Evolutionary conservation across 2,329 filamentous ascomycete species (phyloP), one percentile per base, ranked within the genome.

Genomic region (Curvularia sp.): DNA sequence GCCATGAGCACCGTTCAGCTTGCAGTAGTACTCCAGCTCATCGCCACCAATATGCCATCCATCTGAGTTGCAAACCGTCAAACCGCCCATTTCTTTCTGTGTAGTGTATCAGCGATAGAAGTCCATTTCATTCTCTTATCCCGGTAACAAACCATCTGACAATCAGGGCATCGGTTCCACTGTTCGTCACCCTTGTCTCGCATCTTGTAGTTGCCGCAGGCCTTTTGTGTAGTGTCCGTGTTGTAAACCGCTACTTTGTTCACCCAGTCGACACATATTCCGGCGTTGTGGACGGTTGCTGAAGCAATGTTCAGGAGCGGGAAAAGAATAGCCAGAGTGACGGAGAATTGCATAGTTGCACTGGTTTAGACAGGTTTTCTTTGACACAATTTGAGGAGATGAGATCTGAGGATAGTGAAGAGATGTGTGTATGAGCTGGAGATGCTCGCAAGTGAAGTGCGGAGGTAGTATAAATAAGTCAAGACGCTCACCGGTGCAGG

Each of bases 101-200:
- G 22, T 13, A 3, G 26, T 4, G 5, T 39, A 26, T 64, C 24
- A 62, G 57, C 22, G 15, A 41, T 22, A 4, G 9, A 13, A 24
- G 24, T 30, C 5, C 35, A 49, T 6, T 8, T 53, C 13, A 56
- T 22, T 9, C 20, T 53, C 3, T 10, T 15, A n/a, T 7, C 4
- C 31, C 28, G 35, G 22, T 20, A 15, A n/a, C 58, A 64, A 60
- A 69, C 70, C 54, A 71, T 64, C 2, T 44, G 49, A 56, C 71
- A 74, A 48, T 74, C 71, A 5, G 70, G 67, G 54, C 71, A 74
- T 2, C 50, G 51, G 49, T 73, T 66, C 70, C 70, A 73, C 20
- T 66, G 62, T 33, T 72, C 46, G 38, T 31, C 15, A 28, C 71
- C 71, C 12, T 66, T 73, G 51, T 74, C 71, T 20, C 71, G 66